Base-by-base conservation (phyloP, 2,329 filamentous ascomycete species). In the Neonectria sp. region DNA sequence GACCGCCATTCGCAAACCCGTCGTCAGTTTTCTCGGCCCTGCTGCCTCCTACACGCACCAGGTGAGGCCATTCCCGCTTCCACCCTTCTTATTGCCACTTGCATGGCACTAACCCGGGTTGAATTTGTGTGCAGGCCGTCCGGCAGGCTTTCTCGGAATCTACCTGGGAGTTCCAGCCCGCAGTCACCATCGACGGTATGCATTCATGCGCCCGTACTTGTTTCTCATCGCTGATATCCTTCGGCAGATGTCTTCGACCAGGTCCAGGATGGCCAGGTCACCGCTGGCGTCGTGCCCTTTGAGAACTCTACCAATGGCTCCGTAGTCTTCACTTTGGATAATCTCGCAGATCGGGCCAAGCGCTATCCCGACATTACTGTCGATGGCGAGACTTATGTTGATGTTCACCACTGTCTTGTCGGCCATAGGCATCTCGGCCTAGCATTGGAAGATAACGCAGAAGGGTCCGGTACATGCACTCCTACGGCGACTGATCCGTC, bases 221-320 rank as follows among this genome's bases (percentile, higher is more conserved):
- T 25, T 66, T 29, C 13, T 51, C 31, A 25, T 68, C 40, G 37
- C 66, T 72, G 49, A 73, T 62, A 49, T 43, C 48, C 25, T 59
- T 61, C 45, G 27, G 57, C 71, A 92, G 94, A 96, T 77, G 90
- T 97, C 74, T 97, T 98, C 80, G 86, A 91, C 57, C 87, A 90
- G 17, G 92, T 97, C 6, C 94, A 97, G 76, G 85, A 86, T 43
- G 87, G 89, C 65, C 78, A 83, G 51, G 89, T 89, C 1, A 82
- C 87, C 59, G 91, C 91, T 63, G 96, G 95, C 72, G 93, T 98
- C 35, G 93, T 98, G 2, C 96, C 96, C 7, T 95, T 97, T 81
- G 95, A 98, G 79, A 99, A 99, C 84, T 97, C 93, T 46, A 95
- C 94, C 78, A 97, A 98, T 81, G 96, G 96, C 76, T 92, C 92